Percentiles rank a stretch among this genome's conserved stretches.
Evolutionary conservation across 179 eudicot species (phyloP).

Genomic region (Vitellaria paradoxa): DNA sequence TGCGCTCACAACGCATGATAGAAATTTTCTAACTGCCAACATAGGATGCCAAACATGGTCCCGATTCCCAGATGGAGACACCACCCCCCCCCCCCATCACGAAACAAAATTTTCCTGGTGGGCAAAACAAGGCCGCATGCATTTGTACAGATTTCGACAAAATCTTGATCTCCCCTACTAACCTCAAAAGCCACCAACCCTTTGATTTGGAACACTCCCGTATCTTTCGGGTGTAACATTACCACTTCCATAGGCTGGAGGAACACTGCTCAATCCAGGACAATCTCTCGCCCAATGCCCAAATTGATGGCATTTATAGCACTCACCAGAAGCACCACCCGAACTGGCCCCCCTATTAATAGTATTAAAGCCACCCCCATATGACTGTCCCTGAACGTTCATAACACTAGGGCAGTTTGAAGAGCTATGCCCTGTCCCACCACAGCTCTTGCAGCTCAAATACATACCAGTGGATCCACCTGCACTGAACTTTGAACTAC

Average conservation of each 20-base stretch:
- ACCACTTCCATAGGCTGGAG: conserved; percentile 57
- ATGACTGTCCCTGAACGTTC: conserved; percentile 37
- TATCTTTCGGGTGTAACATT: conserved; percentile 42
- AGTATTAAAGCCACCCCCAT: conserved; percentile 29
- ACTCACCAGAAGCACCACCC: conserved; percentile 33
- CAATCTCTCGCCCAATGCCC: conserved; percentile 80
- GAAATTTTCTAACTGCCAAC: neutral
- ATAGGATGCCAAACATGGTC: neutral
- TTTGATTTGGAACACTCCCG: conserved; percentile 49
- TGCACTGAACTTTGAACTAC: conserved; percentile 38
- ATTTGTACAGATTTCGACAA: conserved; percentile 16
- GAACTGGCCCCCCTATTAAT: conserved; percentile 29
- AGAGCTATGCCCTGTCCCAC: conserved; percentile 61
- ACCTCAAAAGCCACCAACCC: conserved; percentile 50
- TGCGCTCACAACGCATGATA: neutral
- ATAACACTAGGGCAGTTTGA: conserved; percentile 58
- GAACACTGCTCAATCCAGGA: conserved; percentile 42
- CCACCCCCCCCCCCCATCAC: too few species aligned
- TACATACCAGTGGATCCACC: conserved; percentile 27
- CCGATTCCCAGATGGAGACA: neutral
- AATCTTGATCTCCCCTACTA: neutral
- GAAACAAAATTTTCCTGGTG: neutral
- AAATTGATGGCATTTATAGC: conserved; percentile 57
- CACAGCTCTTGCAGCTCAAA: conserved; percentile 63
- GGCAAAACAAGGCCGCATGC: neutral